A percentile compares a stretch with the other conserved stretches of the same genome.
Conservation (phyloP, 306 rosid genomes). For the Begonia masoniana region DNA sequence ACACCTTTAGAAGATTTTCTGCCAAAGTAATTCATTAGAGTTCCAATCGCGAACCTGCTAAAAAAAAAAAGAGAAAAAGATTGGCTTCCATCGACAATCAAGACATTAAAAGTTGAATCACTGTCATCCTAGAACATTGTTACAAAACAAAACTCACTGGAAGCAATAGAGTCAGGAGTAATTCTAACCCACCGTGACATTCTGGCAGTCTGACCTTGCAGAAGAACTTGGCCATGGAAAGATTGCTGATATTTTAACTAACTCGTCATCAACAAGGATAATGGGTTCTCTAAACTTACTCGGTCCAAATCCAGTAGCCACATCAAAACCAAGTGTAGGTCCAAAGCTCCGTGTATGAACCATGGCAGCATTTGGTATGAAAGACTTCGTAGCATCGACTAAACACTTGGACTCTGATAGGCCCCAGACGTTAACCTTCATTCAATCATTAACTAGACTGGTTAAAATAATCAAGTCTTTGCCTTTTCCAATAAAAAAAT, state of each 20-base stretch:
- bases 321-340: slow-evolving; percentile 17
- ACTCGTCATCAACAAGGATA: slow-evolving; percentile 68
- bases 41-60: neutral
- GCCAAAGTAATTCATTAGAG: too few species aligned
- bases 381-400: slow-evolving; percentile 75
- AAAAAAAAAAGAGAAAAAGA: too few species aligned
- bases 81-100: too few species aligned
- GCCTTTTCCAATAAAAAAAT: neutral
- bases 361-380: slow-evolving; percentile 89
- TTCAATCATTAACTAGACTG: slow-evolving; percentile 8
- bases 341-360: slow-evolving; percentile 87
- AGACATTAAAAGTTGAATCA: too few species aligned
- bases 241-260: slow-evolving; percentile 81
- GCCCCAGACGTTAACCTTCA: slow-evolving; percentile 79
- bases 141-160: too few species aligned
- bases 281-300: slow-evolving; percentile 37
- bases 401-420: slow-evolving; percentile 77
- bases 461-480: too few species aligned
- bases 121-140: too few species aligned
- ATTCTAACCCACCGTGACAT: too few species aligned
- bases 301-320: slow-evolving; percentile 12
- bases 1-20: too few species aligned
- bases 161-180: too few species aligned
- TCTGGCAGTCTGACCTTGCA: too few species aligned
- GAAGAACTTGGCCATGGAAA: slow-evolving; percentile 39